Evolutionary conservation across 2,329 filamentous ascomycete genomes (phyloP), one percentile per base, ranked within the genome.

Genomic region (Diaporthe ampelina): DNA sequence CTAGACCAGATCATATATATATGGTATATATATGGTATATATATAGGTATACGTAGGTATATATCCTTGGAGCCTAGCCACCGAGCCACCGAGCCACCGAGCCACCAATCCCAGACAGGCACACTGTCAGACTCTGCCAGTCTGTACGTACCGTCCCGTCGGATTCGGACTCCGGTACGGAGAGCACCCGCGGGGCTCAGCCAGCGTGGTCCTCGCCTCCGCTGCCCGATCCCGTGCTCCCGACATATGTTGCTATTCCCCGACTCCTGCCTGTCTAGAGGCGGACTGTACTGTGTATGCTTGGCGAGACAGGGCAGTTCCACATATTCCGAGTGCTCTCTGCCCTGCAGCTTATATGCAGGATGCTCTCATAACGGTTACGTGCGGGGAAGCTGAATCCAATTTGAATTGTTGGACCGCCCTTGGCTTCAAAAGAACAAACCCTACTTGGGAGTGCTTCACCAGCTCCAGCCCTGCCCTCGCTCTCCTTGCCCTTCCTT

Each of bases 121-220:
- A 45, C 6, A 35, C 37, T 37, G 61, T 17, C 45, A 52, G 43
- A 26, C 61, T 24, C 21, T 67, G 45, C 29, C 29, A 32, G 29
- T 32, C 29, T 40, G 3, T 40, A 11, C 48, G 63, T 52, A 68
- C 63, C 63, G 63, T 54, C 37, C 63, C 63, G 63, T 68, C 48
- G 63, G 48, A 54, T 54, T 68, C 63, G 63, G 63, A 68, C 63
- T 68, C 48, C 48, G 48, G 63, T 40, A 40, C 45, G 45, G 63
- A 68, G 21, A 21, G 21, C 9, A 54, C 32, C 63, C 29, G 45
- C 24, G 48, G 63, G 63, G 63, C 63, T 52, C 63, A 68, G 63
- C 19, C 43, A 24, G 29, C 61, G n/a, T 67, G 19, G 58, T 58
- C 35, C n/a, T 43, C 61, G 11, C n/a, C 61, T 6, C 24, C 26